These are phyloP conservation scores for Xylaria sp. DNA, from an alignment of 2,329 filamentous ascomycete genomes.

Conservation along the genomic window DNA sequence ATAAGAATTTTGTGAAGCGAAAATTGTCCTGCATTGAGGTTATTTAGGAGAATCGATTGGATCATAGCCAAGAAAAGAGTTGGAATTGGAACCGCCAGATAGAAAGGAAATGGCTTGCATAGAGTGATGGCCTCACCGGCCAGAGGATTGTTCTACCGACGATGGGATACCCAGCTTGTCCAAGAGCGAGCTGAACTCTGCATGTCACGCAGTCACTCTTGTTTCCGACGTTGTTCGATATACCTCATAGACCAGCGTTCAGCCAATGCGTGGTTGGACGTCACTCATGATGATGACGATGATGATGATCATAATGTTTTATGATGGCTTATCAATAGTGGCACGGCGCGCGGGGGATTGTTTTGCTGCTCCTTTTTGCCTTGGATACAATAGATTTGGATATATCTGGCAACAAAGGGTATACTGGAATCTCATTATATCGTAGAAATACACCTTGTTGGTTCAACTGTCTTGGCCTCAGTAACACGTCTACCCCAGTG, in stretches of 20 bases:
- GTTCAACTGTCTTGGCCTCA: background rate
- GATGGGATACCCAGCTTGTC: slow-evolving; percentile 37
- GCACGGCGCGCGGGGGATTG: slow-evolving; percentile 19
- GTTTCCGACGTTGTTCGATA: slow-evolving; percentile 38
- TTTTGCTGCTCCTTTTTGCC: slow-evolving; percentile 2
- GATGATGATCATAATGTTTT: slow-evolving; percentile 37
- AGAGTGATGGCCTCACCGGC: slow-evolving; percentile 44
- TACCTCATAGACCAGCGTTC: slow-evolving; percentile 42
- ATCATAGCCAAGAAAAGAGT: slow-evolving; percentile 13
- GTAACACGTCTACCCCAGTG: background rate
- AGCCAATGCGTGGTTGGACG: slow-evolving; percentile 29
- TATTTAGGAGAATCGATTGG: slow-evolving; percentile 11
- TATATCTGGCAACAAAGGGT: slow-evolving; percentile 5
- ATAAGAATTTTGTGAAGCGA: slow-evolving; percentile 35
- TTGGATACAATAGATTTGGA: slow-evolving; percentile 23
- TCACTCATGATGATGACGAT: slow-evolving; percentile 37
- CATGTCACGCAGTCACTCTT: slow-evolving; percentile 22
- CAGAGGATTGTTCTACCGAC: slow-evolving; percentile 37
- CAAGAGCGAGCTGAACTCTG: slow-evolving; percentile 31
- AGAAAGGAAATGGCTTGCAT: slow-evolving; percentile 41
- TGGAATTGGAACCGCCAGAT: slow-evolving; percentile 31
- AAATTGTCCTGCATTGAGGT: slow-evolving; percentile 8
- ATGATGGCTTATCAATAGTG: slow-evolving; percentile 37
- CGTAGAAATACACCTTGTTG: background rate
- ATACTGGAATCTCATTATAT: background rate